Conservation (phyloP, 495 filamentous ascomycete species). For the Penicillium cataractarum region DNA sequence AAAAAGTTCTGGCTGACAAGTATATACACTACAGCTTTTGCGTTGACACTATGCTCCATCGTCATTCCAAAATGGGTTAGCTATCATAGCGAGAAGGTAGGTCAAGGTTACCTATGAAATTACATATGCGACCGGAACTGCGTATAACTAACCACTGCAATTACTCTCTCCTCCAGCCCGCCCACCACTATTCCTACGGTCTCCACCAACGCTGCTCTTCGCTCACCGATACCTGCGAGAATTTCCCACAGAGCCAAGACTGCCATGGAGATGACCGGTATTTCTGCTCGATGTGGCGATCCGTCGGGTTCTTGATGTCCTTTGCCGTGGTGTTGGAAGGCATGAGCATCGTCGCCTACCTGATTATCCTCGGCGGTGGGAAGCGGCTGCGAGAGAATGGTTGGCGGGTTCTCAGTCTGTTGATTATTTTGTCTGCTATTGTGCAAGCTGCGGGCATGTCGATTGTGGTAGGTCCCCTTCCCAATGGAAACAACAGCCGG, state of each 20-base stretch:
- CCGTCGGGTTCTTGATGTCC: slow-evolving; percentile 82
- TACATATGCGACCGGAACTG: not conserved
- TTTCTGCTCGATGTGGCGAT: slow-evolving; percentile 93
- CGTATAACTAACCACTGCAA: not conserved
- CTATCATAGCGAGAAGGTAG: slow-evolving; percentile 66
- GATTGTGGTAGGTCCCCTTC: slow-evolving; percentile 67
- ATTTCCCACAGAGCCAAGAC: slow-evolving; percentile 65
- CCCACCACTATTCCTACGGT: slow-evolving; percentile 69
- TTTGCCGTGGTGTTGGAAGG: slow-evolving; percentile 78
- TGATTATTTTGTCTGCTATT: slow-evolving; percentile 63
- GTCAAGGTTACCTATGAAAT: not conserved
- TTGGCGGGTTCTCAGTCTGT: slow-evolving; percentile 70
- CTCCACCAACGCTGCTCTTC: slow-evolving; percentile 80
- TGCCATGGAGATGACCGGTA: slow-evolving; percentile 69
- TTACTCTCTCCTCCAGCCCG: slow-evolving; percentile 30
- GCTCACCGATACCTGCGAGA: slow-evolving; percentile 56
- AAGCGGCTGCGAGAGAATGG: slow-evolving; percentile 73
- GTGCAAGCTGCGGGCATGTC: slow-evolving; percentile 73
- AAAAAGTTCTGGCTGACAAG: slow-evolving; percentile 5
- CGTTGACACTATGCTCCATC: slow-evolving; percentile 75
- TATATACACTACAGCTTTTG: slow-evolving; percentile 61
- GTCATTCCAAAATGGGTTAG: slow-evolving; percentile 79
- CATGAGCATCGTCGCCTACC: slow-evolving; percentile 69
- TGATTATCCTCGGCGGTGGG: slow-evolving; percentile 75
- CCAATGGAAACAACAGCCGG: not conserved